Base-by-base conservation (phyloP, 805 yeast species). In the Kazachstania bromeliacearum region DNA sequence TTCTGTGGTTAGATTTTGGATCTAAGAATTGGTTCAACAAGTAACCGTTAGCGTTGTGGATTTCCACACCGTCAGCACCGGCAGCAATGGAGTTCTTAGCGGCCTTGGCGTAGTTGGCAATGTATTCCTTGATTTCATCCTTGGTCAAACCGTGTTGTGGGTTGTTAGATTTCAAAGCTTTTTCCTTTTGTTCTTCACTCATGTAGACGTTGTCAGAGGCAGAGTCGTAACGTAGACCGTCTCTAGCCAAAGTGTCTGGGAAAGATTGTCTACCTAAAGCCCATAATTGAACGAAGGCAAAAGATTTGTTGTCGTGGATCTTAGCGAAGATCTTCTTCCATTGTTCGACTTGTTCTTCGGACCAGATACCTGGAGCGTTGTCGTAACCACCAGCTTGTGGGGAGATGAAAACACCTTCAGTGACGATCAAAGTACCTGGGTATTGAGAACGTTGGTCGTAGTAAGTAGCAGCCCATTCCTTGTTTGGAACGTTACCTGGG, bases 11-110 rank as follows among this genome's bases (percentile, higher is more conserved):
- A 34, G 66, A 59, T 7, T 56, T 44, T 9, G 66, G 62, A 31
- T 73, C 71, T 44, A 77, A 50, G 47, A 80, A 77, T 54, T 74
- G 73, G 55, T 68, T 65, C 26, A 73, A 46, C 39, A 80, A 53
- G 51, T 73, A 79, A 14, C 87, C 85, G 52, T 77, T 76, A 15
- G 85, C 85, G 27, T 63, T 64, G 53, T 79, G 87, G 33, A 80
- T 58, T 56, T 80, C 85, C 22, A 80, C 70, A 43, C 77, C 77
- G 53, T 79, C 84, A 34, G 66, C 64, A 31, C 65, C 66, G 10
- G 58, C 56, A 10, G 44, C 55, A 24, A 62, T 37, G n/a, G 60
- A 39, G 30, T 53, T 56, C 46, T 57, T 57, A 10, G 79, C 76
- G 27, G 75, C 72, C 3, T 45, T 43, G 7, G 62, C 70, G 45